Evolutionary conservation across 2,329 filamentous ascomycete genomes (phyloP), one percentile per base, ranked within the genome.

Genomic region (Ophiostoma sp.): DNA sequence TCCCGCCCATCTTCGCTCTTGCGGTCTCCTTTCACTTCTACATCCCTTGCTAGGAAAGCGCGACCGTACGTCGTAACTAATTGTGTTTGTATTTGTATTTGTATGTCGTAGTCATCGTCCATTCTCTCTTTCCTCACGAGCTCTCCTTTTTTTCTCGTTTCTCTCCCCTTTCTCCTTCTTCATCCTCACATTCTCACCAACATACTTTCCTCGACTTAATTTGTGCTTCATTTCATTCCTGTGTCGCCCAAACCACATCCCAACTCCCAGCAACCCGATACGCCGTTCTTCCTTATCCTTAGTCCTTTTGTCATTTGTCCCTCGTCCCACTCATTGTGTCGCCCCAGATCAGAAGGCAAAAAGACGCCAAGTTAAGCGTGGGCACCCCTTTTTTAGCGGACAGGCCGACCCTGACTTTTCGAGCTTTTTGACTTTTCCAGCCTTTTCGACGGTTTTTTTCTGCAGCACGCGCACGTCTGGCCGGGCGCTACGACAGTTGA

Each of bases 341-440:
- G 9, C n/a, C 61, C 36, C 36, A 64, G 22, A 66, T 36, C 22
- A 15, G 22, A n/a, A 7, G 69, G n/a, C 48, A 63, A 33, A 50
- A 28, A 64, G 11, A 71, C 28, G 55, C n/a, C 69, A 52, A 39
- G 39, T 36, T 36, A 5, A 22, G 36, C 12, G 25, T 17, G 6
- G n/a, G 8, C 64, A 25, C 45, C 45, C 19, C 33, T 25, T 39
- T 63, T 36, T 63, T 63, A 63, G 69, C 39, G 69, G 69, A 64
- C 69, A 50, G 28, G 55, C 55, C 57, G 69, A 39, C 52, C 52
- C 61, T 63, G 59, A 63, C 59, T 63, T 63, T 33, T 33, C 39
- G 42, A 31, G 6, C 8, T 28, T 57, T 57, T 57, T 15, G 52
- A 28, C 7, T 57, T 25, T 59, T 33, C 55, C 2, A 11, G 39